Percentiles rank a stretch among this genome's conserved stretches.
Evolutionary conservation across 2,329 filamentous ascomycete genomes (phyloP).

Genomic region (Arthrobotrys musiformis): DNA sequence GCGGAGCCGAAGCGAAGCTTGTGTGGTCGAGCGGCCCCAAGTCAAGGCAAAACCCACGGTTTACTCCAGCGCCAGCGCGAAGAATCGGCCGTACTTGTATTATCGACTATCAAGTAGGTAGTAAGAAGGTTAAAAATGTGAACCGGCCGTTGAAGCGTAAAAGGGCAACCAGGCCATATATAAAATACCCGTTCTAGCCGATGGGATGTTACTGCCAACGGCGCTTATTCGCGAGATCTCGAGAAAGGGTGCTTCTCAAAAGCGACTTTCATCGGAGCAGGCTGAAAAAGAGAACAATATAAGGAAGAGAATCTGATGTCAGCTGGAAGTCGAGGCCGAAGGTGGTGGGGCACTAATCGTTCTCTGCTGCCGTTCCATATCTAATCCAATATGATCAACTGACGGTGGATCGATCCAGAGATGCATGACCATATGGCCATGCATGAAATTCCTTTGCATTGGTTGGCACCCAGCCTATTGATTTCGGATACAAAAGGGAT

Average conservation of each 20-base stretch:
- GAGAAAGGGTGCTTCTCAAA: background rate
- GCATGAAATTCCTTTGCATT: conserved; percentile 2
- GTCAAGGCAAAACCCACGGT: too few species aligned
- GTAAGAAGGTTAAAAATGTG: too few species aligned
- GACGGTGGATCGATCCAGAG: conserved; percentile 13
- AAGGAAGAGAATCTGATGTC: background rate
- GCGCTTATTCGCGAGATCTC: conserved; percentile 8
- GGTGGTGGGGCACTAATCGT: background rate
- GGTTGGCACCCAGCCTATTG: too few species aligned
- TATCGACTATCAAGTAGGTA: too few species aligned
- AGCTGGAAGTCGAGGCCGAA: conserved; percentile 1
- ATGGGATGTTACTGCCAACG: background rate
- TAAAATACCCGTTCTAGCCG: background rate
- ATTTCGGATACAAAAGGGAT: background rate
- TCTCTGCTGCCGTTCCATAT: background rate
- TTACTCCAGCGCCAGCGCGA: background rate
- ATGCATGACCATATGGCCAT: conserved; percentile 15
- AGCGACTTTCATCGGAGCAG: background rate
- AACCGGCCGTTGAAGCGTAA: too few species aligned
- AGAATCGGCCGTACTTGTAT: too few species aligned
- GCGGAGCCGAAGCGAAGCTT: conserved; percentile 7
- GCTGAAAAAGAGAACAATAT: background rate
- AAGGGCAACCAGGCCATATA: background rate
- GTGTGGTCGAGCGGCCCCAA: background rate
- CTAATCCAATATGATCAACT: conserved; percentile 1